Base-by-base conservation (phyloP, 148 eudicot species). In the Silene latifolia region DNA sequence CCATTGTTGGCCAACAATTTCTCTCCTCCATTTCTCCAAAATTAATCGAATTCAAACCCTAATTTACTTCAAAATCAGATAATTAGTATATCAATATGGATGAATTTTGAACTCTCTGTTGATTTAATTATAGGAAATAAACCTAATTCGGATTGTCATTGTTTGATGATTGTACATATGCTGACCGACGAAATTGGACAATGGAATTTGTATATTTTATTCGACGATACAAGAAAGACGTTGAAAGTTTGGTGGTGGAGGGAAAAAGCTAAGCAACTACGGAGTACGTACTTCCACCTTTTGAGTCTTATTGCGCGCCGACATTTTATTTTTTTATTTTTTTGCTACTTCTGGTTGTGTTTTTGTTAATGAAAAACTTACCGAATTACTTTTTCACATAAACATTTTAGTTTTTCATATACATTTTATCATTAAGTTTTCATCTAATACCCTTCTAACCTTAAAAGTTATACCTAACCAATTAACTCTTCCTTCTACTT, bases 1-100 rank as follows among this genome's bases (percentile, higher is more conserved):
- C 95, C 95, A 90, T 90, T 77, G 84, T 71, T 78, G 90, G 85
- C 83, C 70, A 77, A 35, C 70, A 8, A 5, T n/a, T 60, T n/a
- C 32, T 35, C 11, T 73, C 83, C 71, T 51, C 61, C 80, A 81
- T 76, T 72, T 9, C 71, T 20, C 18, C 21, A 2, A 6, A 46
- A 5, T 7, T 8, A 13, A 20, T 54, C 63, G n/a, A 46, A 24
- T 67, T 11, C 8, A 18, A 79, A 69, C 78, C 82, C 78, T 79
- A 74, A 70, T 53, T 59, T 23, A 63, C 18, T 7, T 12, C 44
- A 3, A 77, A 77, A 32, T 77, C 48, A 51, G 2, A 12, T 20
- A 42, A 42, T 7, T 44, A 8, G 51, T 7, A 66, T 27, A 32
- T 66, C 35, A 32, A 27, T 35, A 17, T 17, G 11, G 23, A 35